Evolutionary conservation across 345 rosid genomes (phyloP).

Genomic region (Brassica nigra): DNA sequence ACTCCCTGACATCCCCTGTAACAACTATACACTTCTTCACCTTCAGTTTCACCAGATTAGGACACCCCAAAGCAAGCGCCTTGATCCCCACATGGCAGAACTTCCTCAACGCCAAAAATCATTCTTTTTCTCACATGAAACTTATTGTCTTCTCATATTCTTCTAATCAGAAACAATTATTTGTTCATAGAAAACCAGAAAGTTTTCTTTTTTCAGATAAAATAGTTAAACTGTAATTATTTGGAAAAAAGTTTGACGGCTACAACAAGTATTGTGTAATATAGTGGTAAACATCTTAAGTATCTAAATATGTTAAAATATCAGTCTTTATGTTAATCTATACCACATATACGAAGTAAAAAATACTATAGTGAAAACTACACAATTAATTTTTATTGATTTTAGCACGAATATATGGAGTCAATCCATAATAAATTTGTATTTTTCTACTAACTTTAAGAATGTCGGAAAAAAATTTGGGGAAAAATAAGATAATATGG

Average conservation of each 20-base stretch:
- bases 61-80: conserved; percentile 76
- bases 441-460: no score
- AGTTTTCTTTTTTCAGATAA: no score
- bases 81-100: conserved; percentile 66
- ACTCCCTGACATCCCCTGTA: conserved; percentile 51
- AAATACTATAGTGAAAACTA: background rate
- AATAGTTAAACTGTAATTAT: no score
- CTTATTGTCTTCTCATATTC: no score
- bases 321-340: background rate
- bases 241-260: no score
- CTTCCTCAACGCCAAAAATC: conserved; percentile 53
- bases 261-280: no score
- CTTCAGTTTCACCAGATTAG: conserved; percentile 74
- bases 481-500: no score
- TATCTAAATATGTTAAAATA: background rate
- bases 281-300: background rate
- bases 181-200: no score
- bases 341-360: background rate
- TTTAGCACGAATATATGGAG: background rate
- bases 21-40: conserved; percentile 80
- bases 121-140: no score
- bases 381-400: background rate
- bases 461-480: no score
- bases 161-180: no score
- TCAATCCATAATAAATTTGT: background rate